Base-by-base conservation (phyloP, 1,139 yeast genomes). In the Zygosaccharomyces sapae region DNA sequence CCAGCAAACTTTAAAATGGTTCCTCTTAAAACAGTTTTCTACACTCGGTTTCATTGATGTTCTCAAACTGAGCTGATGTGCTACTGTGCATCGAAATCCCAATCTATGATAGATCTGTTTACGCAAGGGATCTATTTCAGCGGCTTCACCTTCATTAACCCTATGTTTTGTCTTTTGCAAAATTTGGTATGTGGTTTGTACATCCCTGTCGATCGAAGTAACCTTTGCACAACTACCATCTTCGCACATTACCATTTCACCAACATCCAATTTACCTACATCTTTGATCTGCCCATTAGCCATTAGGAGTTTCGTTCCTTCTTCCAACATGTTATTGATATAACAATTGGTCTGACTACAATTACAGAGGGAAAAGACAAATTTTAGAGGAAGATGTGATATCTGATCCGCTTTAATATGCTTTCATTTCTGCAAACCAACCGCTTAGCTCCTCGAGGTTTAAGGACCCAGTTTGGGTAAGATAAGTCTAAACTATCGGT, bases 191-290 rank as follows among this genome's bases (percentile, higher is more conserved):
- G 72, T 71, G n/a, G 62, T 58, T 46, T 70, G 74, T 19, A 47
- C 50, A 51, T 75, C 76, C 56, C 72, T 63, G 49, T 72, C 70
- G 41, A 72, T 59, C 24, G 61, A 67, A 41, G 65, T 63, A 35
- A 73, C 74, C 16, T 54, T 51, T 55, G 74, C 66, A 36, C 69
- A 58, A 3, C 53, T 48, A 48, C 76, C 76, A 54, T 73, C 76
- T 47, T 66, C 67, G 58, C 76, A 74, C 68, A 71, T 61, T 36
- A 73, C 71, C 20, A 44, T 35, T 12, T 71, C 73, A 53, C 73
- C 73, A 44, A 65, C 60, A 13, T 51, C 44, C 38, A 73, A 52
- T 16, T 64, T 58, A 48, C 70, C 70, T 46, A 73, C 59, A 2
- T 53, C 54, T 42, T 58, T 59, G 33, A 63, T 62, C 25, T 58